Evolutionary conservation across 2,329 filamentous ascomycete genomes (phyloP).

Genomic region (Aspergillus ibericus): DNA sequence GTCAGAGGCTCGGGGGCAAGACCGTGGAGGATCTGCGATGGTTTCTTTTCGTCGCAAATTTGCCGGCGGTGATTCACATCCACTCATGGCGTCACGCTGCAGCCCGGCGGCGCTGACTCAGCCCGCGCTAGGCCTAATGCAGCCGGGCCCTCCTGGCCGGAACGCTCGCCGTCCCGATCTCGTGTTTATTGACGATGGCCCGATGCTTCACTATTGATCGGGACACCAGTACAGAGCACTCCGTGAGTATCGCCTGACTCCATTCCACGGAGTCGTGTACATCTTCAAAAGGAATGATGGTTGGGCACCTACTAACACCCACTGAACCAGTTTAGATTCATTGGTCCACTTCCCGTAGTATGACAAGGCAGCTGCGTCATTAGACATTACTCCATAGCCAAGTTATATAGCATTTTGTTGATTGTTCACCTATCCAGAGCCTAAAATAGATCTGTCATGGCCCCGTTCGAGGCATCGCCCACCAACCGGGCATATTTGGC

Average conservation of each 20-base stretch:
- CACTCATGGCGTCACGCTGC: slow-evolving; percentile 20
- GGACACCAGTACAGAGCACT: too few relatives aligned
- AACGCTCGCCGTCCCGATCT: not conserved
- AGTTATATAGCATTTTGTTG: not conserved
- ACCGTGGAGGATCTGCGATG: slow-evolving; percentile 19
- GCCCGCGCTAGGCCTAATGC: not conserved
- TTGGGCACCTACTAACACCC: not conserved
- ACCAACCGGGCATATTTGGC: slow-evolving; percentile 89
- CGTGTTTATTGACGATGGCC: too few relatives aligned
- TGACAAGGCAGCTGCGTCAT: not conserved
- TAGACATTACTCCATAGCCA: not conserved
- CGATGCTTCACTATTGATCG: too few relatives aligned
- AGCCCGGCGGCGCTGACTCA: slow-evolving; percentile 17
- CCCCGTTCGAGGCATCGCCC: slow-evolving; percentile 86
- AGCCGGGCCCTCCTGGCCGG: not conserved
- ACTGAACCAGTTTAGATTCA: not conserved
- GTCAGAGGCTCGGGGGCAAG: slow-evolving; percentile 16
- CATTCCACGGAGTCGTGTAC: too few relatives aligned
- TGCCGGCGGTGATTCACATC: slow-evolving; percentile 11
- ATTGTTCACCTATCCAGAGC: not conserved
- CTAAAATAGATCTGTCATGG: slow-evolving; percentile 78
- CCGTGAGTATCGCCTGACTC: too few relatives aligned
- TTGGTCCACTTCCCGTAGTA: not conserved
- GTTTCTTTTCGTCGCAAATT: slow-evolving; percentile 7
- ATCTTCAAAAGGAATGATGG: too few relatives aligned